Evolutionary conservation across 1,284 basidiomycete species (phyloP), one percentile per base, ranked within the genome.

Genomic region (Amylostereum chailletii): DNA sequence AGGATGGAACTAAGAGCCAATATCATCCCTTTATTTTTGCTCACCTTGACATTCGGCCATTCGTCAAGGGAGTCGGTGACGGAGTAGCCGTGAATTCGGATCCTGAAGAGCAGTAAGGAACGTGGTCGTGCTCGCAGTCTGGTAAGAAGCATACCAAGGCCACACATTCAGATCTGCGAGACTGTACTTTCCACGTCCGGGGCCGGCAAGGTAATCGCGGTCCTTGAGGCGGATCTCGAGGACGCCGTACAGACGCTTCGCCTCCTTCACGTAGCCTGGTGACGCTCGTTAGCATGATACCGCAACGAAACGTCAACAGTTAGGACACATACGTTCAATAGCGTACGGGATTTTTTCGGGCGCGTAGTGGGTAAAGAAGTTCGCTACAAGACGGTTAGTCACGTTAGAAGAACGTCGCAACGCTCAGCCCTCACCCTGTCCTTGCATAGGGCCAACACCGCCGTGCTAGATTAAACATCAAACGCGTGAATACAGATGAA

Each of bases 381-480:
- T 71, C 7, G 77, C 75, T 75, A 46, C 1, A 19, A 8, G 10
- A 31, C 8, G n/a, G 34, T 32, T 27, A 45, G 19, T 37, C 27
- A 50, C 11, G 37, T 34, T 30, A n/a, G 27, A 8, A 11, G 5
- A 34, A 27, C 4, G 4, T 3, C 4, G 26, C 9, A 32, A 7
- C 29, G 5, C n/a, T 1, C 31, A 2, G 3, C 11, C 50, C 56
- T 41, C 32, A 67, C 74, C 59, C 67, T 90, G 86, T 27, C 86
- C 84, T 65, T 84, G 81, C 81, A 86, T 87, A 2, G 84, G 83
- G 9, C 83, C 83, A 27, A 86, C 62, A n/a, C 81, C 82, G 7
- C 82, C 82, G 57, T 84, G 81, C 76, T 81, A 55, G 27, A 9
- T 39, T 11, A 34, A 32, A 30, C 37, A 45, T 52, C 11, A 33